These are phyloP conservation scores for Danielia reshetovae DNA, from an alignment of 805 yeast genomes.

Conservation along the genomic window DNA sequence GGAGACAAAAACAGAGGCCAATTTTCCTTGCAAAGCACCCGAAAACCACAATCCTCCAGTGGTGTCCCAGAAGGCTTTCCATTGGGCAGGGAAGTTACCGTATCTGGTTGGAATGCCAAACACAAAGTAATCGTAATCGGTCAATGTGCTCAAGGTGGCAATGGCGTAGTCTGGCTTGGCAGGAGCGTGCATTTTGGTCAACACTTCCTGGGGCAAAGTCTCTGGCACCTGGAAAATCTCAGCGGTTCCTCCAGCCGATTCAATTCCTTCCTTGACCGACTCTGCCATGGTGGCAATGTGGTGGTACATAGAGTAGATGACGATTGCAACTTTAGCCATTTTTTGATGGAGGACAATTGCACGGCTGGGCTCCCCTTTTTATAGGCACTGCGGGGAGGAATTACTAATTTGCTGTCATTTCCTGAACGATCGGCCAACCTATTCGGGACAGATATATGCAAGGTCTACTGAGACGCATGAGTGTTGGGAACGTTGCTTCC, in stretches of 20 bases:
- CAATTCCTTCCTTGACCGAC: slow-evolving; percentile 64
- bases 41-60: slow-evolving; percentile 18
- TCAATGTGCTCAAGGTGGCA: slow-evolving; percentile 17
- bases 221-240: slow-evolving; percentile 18
- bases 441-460: too few species aligned
- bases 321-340: slow-evolving; percentile 57
- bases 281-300: slow-evolving; percentile 71
- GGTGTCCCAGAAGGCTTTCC: slow-evolving; percentile 19
- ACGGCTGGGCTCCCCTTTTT: neutral
- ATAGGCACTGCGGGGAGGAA: too few species aligned
- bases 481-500: too few species aligned
- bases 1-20: slow-evolving; percentile 14
- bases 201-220: slow-evolving; percentile 17
- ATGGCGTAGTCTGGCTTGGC: slow-evolving; percentile 17
- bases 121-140: slow-evolving; percentile 16
- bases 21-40: slow-evolving; percentile 18
- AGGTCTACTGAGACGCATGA: too few species aligned
- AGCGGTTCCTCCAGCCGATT: slow-evolving; percentile 55
- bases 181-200: slow-evolving; percentile 18
- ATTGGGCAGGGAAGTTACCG: slow-evolving; percentile 19
- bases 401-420: too few species aligned
- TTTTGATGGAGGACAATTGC: neutral
- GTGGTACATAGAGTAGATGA: slow-evolving; percentile 79
- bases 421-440: too few species aligned
- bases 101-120: slow-evolving; percentile 19